These are phyloP conservation scores for Neonothopanus nambi DNA, from an alignment of 1,284 basidiomycete genomes.

Conservation along the genomic window DNA sequence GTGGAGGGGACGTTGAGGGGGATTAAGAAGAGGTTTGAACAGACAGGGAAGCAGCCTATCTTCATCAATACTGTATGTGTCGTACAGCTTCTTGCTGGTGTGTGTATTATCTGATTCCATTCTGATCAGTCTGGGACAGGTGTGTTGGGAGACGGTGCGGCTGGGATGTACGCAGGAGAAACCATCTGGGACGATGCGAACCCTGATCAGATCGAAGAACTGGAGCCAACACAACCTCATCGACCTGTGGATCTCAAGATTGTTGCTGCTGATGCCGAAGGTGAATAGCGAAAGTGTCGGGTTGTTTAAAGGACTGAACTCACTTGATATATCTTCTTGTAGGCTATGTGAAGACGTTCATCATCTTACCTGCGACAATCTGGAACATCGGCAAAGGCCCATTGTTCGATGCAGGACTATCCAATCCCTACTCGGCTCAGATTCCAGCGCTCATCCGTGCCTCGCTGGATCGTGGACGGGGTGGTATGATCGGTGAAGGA, in stretches of 20 bases:
- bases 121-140: constrained; percentile 30
- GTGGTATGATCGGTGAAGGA: constrained; percentile 45
- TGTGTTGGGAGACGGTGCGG: constrained; percentile 35
- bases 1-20: constrained; percentile 45
- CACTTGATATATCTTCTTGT: no score
- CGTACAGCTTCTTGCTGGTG: background rate
- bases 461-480: constrained; percentile 38
- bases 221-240: constrained; percentile 35
- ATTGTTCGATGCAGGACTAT: constrained; percentile 41
- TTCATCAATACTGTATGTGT: constrained; percentile 53
- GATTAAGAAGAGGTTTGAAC: constrained; percentile 41
- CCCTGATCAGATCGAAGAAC: constrained; percentile 35
- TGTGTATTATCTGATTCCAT: background rate
- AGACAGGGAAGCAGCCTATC: constrained; percentile 40
- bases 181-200: constrained; percentile 39
- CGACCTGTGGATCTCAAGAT: constrained; percentile 40
- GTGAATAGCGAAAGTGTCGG: constrained; percentile 19
- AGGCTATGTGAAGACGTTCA: constrained; percentile 46
- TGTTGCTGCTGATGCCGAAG: constrained; percentile 36
- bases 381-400: constrained; percentile 41
- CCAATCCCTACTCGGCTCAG: constrained; percentile 42
- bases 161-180: constrained; percentile 30
- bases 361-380: constrained; percentile 47
- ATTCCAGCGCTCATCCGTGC: constrained; percentile 39
- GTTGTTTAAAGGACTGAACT: background rate